Evolutionary conservation across 2,329 filamentous ascomycete genomes (phyloP).

Genomic region (Fusarium sp.): DNA sequence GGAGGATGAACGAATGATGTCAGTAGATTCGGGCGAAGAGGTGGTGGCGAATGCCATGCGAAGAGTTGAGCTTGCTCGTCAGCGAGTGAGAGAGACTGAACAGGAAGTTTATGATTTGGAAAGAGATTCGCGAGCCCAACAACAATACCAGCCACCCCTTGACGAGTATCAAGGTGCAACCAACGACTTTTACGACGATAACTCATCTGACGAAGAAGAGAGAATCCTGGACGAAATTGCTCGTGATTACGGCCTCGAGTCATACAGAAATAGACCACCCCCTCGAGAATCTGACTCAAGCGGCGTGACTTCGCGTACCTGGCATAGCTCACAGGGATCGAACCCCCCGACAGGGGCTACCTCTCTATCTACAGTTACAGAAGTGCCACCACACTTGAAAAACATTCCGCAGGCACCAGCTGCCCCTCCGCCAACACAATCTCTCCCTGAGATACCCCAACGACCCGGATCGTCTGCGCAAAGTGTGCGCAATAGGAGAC

Average conservation of each 20-base stretch:
- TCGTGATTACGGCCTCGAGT: constrained; percentile 82
- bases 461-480: constrained; percentile 52
- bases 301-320: constrained; percentile 80
- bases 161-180: constrained; percentile 42
- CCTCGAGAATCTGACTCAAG: constrained; percentile 87
- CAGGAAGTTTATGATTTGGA: constrained; percentile 66
- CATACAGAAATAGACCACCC: constrained; percentile 74
- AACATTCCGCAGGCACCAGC: constrained; percentile 45
- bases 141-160: constrained; percentile 48
- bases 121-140: constrained; percentile 62
- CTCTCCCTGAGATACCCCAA: constrained; percentile 60
- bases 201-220: constrained; percentile 79
- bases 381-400: constrained; percentile 57
- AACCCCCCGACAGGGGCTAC: constrained; percentile 66
- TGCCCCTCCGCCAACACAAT: constrained; percentile 64
- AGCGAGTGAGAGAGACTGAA: constrained; percentile 80
- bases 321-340: constrained; percentile 82
- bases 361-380: constrained; percentile 74
- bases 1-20: constrained; percentile 52
- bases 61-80: constrained; percentile 80
- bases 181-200: constrained; percentile 73
- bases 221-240: constrained; percentile 89
- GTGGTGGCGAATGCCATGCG: constrained; percentile 68
- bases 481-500: constrained; percentile 78
- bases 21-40: constrained; percentile 57